Base-by-base conservation (phyloP, 2,329 filamentous ascomycete genomes). In the Nemania sp. region DNA sequence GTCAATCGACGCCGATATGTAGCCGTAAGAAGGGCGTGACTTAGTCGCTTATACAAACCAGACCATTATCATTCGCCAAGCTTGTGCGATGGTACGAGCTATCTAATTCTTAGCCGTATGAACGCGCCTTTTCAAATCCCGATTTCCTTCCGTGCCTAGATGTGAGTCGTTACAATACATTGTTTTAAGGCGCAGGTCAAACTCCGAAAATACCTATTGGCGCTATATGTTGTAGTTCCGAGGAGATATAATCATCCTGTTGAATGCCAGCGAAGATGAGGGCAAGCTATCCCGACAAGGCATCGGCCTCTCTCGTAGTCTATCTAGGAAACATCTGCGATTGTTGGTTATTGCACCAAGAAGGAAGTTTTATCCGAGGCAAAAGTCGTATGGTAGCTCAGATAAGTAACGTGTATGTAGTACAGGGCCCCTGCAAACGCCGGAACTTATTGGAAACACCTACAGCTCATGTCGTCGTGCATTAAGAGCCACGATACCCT, bases 21-120 rank as follows among this genome's bases (percentile, higher is more conserved):
- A 45, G 32, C 20, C 45, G 35, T 20, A 24, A 49, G 38, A 54
- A 62, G 58, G 53, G 53, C 58, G 64, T 45, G 45, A 57, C 38
- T 62, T 57, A 54, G 61, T 53, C 43, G 20, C 38, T 49, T 27
- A 51, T 24, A 52, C 43, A 41, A 61, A 56, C 49, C 18, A 24
- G 22, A 26, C n/a, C 49, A 45, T 20, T 20, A 13, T 20, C n/a
- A 61, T 60, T 60, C 41, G 29, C 27, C 49, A 24, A 56, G 27
- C 18, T 20, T 2, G 61, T 8, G 18, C 2, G 38, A 45, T 20
- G 18, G 15, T 4, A 6, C 41, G 18, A n/a, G 18, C 41, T n/a
- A 45, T 45, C 41, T 45, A 45, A n/a, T 45, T 45, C 15, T 45
- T 20, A 18, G 18, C 41, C 18, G 41, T 20, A 20, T n/a, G 18